Evolutionary conservation across 1,284 basidiomycete genomes (phyloP), one percentile per base, ranked within the genome.

Genomic region (Pisolithus thermaeus): DNA sequence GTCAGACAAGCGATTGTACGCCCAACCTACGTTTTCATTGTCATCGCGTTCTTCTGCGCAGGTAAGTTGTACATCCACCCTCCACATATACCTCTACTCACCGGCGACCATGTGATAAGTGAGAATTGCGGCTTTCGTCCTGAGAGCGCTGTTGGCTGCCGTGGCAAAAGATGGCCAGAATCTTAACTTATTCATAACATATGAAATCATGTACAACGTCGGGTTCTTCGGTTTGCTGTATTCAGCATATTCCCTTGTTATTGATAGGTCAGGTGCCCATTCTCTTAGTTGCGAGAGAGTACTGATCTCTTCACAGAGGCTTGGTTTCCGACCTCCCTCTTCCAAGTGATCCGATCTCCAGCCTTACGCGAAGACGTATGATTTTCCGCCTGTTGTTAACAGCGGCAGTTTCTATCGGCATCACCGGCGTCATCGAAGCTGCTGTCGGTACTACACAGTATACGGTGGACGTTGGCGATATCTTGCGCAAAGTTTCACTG

Each of bases 1-100:
- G 22, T 74, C 27, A 54, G 52, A 30, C 70, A 70, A 49, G 66
- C 71, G 3, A 64, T 77, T 41, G 56, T 53, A 18, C 65, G 65
- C 11, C 70, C 70, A 2, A 75, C 71, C 1, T 73, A 70, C 52
- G 73, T 78, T 7, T 69, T 73, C 53, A 59, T 73, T 32, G 57
- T 70, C 12, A 59, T 79, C 16, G 54, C 69, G 1, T 40, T 79
- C 6, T 80, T 80, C 60, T 78, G 75, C 54, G 44, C 63, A 44
- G 67, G 78, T 80, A 52, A 60, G 77, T 62, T 37, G 8, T 14
- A 5, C 14, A 14, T 30, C 46, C 16, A n/a, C 11, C 50, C 39
- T 30, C 28, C 7, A 30, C 8, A 30, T 3, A 20, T 22, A 43
- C 9, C 42, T 28, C 22, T 28, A 28, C 12, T 25, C 32, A 27